Base-by-base conservation (phyloP, 2,329 filamentous ascomycete species). In the Trichoderma sp. region DNA sequence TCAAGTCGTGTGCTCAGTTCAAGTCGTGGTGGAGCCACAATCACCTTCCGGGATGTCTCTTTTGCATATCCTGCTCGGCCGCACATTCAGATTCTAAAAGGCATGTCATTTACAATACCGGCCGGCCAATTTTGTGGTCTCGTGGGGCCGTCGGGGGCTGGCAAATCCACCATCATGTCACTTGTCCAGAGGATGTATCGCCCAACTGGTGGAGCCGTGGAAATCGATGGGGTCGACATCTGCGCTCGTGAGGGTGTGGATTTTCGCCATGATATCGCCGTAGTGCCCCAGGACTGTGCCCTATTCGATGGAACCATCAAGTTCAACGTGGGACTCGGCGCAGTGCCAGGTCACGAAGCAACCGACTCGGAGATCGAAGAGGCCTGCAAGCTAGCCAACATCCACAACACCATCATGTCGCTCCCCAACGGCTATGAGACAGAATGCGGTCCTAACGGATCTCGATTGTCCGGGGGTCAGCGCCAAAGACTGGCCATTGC, bases 401-500 rank as follows among this genome's bases (percentile, higher is more conserved):
- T 92, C 70, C 89, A 92, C 77, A 87, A 92, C 29, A 87, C 86
- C 27, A 90, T 92, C 71, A 78, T 81, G 67, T 78, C 82, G 1
- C 78, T 92, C 17, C 89, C 89, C 0, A 79, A 89, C 15, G 88
- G 89, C 0, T 92, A 92, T 73, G 78, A 89, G 13, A 92, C 89
- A 0, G 84, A 86, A 69, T 82, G 89, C 29, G 85, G 93, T 7
- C 89, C 91, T n/a, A 89, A 91, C 70, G 91, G 90, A 2, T 89
- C 90, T 0, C 84, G 89, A 25, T 79, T 96, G 3, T 93, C 90
- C 0, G 92, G 92, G 2, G 93, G 93, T 0, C 92, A 96, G 76
- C 87, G 89, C 17, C 92, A 96, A 77, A 86, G 92, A 1, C 79
- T 96, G 15, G 89, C 89, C 0, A 94, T 97, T 74, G 92, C 93